These are phyloP conservation scores for Diversispora epigaea DNA, from an alignment of 192 early-diverging fungal genomes.

Conservation along the genomic window DNA sequence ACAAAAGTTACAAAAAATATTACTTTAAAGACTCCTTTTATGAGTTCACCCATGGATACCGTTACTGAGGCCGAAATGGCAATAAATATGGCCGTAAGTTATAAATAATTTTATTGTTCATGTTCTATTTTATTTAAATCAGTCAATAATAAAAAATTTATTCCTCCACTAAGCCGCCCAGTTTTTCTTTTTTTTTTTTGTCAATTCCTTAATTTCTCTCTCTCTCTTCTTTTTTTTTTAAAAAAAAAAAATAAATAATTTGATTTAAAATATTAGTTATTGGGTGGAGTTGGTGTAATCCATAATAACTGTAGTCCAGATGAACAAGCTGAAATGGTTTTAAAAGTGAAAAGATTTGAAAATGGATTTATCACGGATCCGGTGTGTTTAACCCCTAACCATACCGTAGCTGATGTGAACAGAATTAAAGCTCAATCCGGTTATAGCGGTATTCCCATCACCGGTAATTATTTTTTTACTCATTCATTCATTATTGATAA, in stretches of 20 bases:
- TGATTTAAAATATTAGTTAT: slow-evolving; percentile 42
- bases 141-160: too few species aligned
- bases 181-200: not conserved
- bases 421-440: slow-evolving; percentile 84
- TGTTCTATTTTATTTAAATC: too few species aligned
- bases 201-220: too few species aligned
- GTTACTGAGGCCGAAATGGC: slow-evolving; percentile 99
- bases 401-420: slow-evolving; percentile 84
- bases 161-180: too few species aligned
- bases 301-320: slow-evolving; percentile 96
- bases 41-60: slow-evolving; percentile 98
- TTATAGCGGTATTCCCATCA: slow-evolving; percentile 97
- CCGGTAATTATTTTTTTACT: slow-evolving; percentile 51
- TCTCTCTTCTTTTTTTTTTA: too few species aligned
- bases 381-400: slow-evolving; percentile 74
- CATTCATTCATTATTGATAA: too few species aligned
- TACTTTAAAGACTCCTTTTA: slow-evolving; percentile 87
- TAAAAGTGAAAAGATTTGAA: slow-evolving; percentile 96
- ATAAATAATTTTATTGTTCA: too few species aligned
- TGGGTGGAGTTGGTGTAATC: slow-evolving; percentile 95
- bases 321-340: slow-evolving; percentile 97
- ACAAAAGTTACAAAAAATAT: slow-evolving; percentile 89
- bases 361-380: slow-evolving; percentile 99
- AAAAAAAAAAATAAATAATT: too few species aligned
- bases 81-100: slow-evolving; percentile 89